phyloP scores from a whole-genome alignment of 2,329 filamentous ascomycete genomes.

The Metarhizium brunneum region DNA sequence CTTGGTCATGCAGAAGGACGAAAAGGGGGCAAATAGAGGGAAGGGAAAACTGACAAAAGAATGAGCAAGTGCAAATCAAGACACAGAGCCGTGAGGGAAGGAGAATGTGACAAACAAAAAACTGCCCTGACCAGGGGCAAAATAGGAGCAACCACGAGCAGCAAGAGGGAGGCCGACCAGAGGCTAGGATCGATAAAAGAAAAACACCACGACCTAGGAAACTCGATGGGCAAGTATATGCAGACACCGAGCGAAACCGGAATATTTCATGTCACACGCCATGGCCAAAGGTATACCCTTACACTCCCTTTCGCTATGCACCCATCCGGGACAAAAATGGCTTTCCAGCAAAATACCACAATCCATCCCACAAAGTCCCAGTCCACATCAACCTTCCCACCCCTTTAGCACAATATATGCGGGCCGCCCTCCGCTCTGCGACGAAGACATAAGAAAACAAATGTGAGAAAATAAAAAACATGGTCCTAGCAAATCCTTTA shows the following conservation, averaged over 20 bases:
- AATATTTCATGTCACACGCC: conserved; percentile 23
- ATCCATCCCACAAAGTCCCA: conserved; percentile 9
- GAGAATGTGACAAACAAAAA: neutral
- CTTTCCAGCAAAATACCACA: conserved; percentile 32
- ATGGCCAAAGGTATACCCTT: conserved; percentile 28
- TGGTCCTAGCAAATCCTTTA: conserved; percentile 21
- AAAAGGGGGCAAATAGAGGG: neutral
- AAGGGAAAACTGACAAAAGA: neutral
- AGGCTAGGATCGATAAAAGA: neutral
- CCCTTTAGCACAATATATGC: conserved; percentile 6
- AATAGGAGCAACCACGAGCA: neutral
- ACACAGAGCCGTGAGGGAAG: neutral
- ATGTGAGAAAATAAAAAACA: conserved; percentile 10
- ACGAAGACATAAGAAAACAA: conserved; percentile 4
- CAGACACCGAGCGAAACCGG: conserved; percentile 17
- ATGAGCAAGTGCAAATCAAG: neutral
- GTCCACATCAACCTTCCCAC: conserved; percentile 7
- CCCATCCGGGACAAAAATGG: conserved; percentile 28
- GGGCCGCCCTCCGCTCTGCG: conserved; percentile 21
- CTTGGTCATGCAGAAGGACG: neutral
- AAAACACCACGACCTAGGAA: neutral
- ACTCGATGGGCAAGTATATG: conserved; percentile 6
- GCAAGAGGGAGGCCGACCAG: neutral
- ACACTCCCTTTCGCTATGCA: conserved; percentile 37
- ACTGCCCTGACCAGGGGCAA: neutral